phyloP scores from a whole-genome alignment of 2,329 filamentous ascomycete genomes.

The Gnomoniopsis sp. region DNA sequence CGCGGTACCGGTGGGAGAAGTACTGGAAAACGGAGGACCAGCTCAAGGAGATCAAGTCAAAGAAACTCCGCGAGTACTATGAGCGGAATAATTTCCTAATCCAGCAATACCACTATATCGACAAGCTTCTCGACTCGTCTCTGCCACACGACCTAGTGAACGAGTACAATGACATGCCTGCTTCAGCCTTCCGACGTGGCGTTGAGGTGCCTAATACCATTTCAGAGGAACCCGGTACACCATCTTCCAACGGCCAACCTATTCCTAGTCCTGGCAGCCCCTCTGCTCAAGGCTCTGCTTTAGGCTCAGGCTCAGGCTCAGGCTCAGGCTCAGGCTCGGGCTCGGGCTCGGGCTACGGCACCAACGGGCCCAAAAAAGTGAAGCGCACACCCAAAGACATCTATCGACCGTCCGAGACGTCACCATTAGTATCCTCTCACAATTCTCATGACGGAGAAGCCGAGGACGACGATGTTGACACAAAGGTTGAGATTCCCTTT shows the following conservation, averaged over 20 bases:
- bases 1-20: constrained; percentile 77
- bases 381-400: constrained; percentile 83
- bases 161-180: constrained; percentile 71
- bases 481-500: constrained; percentile 61
- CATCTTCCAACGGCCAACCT: constrained; percentile 27
- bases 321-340: constrained; percentile 14
- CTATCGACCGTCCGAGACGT: constrained; percentile 70
- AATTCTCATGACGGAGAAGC: constrained; percentile 41
- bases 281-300: constrained; percentile 3
- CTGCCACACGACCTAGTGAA: constrained; percentile 90
- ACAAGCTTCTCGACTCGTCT: constrained; percentile 83
- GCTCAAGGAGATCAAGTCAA: constrained; percentile 66
- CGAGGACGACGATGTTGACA: constrained; percentile 41
- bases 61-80: constrained; percentile 74
- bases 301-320: constrained; percentile 16
- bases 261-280: constrained; percentile 21
- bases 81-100: constrained; percentile 85
- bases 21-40: constrained; percentile 83
- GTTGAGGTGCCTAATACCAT: constrained; percentile 71
- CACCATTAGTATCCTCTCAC: constrained; percentile 55
- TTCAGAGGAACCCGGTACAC: constrained; percentile 57
- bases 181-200: constrained; percentile 49
- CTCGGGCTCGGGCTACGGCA: constrained; percentile 10
- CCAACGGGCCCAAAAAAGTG: constrained; percentile 44
- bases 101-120: constrained; percentile 91